phyloP scores from a whole-genome alignment of 306 rosid genomes.

The Benincasa hispida region DNA sequence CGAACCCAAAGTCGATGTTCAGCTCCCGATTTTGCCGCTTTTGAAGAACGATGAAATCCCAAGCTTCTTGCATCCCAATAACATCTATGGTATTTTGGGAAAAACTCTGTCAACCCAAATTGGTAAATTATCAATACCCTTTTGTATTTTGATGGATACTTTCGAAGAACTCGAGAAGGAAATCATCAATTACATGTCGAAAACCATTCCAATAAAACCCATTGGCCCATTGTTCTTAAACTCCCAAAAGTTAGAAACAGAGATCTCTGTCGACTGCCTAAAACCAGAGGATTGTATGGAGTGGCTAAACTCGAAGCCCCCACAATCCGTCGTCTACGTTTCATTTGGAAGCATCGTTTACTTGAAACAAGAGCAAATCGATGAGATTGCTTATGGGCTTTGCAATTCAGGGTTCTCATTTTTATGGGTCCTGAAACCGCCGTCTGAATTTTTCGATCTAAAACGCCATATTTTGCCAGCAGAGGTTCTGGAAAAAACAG shows the following conservation, averaged over 20 bases:
- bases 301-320: constrained; percentile 40
- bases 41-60: constrained; percentile 48
- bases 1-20: constrained; percentile 31
- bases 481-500: constrained; percentile 28
- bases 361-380: constrained; percentile 36
- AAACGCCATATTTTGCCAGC: constrained; percentile 25
- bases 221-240: constrained; percentile 54
- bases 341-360: constrained; percentile 53
- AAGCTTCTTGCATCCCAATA: constrained; percentile 37
- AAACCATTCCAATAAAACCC: constrained; percentile 15
- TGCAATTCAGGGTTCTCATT: constrained; percentile 29
- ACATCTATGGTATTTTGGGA: constrained; percentile 13
- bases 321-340: constrained; percentile 40
- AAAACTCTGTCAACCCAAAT: constrained; percentile 32
- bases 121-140: constrained; percentile 22
- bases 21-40: constrained; percentile 20
- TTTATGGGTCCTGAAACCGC: constrained; percentile 55
- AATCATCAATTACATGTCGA: constrained; percentile 14
- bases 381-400: constrained; percentile 55
- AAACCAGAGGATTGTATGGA: constrained; percentile 36
- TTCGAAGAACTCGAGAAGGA: constrained; percentile 45
- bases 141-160: constrained; percentile 42
- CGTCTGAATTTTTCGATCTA: neutral
- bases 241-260: neutral
- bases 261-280: constrained; percentile 27